Base-by-base conservation (phyloP, 805 yeast genomes). In the Metschnikowia borealis region DNA sequence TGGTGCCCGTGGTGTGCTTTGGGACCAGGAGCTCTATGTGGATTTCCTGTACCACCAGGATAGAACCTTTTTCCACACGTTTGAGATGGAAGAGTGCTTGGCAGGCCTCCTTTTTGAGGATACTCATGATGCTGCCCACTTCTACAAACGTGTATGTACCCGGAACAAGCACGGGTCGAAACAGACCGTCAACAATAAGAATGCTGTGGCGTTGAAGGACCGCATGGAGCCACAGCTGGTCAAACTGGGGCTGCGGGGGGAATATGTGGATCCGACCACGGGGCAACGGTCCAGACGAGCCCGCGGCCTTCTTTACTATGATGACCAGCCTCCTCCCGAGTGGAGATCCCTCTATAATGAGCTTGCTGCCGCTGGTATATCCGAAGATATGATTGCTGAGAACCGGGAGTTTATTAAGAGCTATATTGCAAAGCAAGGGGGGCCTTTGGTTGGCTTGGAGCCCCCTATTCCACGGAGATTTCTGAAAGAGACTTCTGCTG, bases 11-110 rank as follows among this genome's bases (percentile, higher is more conserved):
- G 98, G 98, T 34, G 96, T 94, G 0, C 57, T 94, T 0, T 94
- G 99, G 99, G 99, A 94, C 67, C 99, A 94, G 67, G 99, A 94
- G 67, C 69, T 94, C 44, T 92, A 88, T 61, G 84, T 89, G 11
- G 85, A 88, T 60, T 90, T 94, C 66, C 84, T 85, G 59, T 94
- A 94, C 68, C 81, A 87, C 62, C 98, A 94, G 67, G 99, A 94
- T 67, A 80, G 99, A 32, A 83, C 96, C 37, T 94, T 89, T 68
- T 94, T 94, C 77, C 98, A 94, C 66, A 78, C 95, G 6, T 94
- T 94, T 70, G 99, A 94, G 71, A 74, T 89, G 42, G 98, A 94
- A 59, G 95, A 88, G 20, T 91, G 96, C 64, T 77, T 76, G 47
- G 90, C 83, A 10, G 99, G 98, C 0, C 73, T 94, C 20, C 69